Evolutionary conservation across 495 filamentous ascomycete species (phyloP).

Genomic region (Lasiosphaeria miniovina): DNA sequence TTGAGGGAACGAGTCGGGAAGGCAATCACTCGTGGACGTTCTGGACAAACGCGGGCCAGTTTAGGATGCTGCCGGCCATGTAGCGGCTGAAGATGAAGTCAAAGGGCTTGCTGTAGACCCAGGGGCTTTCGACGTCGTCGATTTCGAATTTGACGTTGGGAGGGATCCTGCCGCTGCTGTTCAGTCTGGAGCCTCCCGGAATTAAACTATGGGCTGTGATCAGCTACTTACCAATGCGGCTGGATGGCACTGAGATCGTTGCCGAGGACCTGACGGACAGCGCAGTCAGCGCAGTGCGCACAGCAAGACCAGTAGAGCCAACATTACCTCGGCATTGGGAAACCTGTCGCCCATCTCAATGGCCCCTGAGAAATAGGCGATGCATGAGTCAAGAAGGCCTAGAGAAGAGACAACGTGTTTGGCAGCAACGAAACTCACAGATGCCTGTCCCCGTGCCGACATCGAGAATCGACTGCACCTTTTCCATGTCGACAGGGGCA

Average conservation of each 20-base stretch:
- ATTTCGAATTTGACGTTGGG: constrained; percentile 53
- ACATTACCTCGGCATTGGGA: not conserved
- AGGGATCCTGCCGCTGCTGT: not conserved
- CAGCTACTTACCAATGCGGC: constrained; percentile 32
- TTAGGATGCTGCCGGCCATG: constrained; percentile 53
- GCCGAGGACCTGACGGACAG: constrained; percentile 32
- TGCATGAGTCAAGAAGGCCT: not conserved
- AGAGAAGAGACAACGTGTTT: constrained; percentile 5
- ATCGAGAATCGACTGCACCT: constrained; percentile 13
- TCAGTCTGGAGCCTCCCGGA: not conserved
- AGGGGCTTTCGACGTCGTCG: constrained; percentile 58
- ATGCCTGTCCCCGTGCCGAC: constrained; percentile 17
- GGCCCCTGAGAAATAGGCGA: not conserved
- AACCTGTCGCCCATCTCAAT: not conserved
- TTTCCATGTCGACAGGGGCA: constrained; percentile 4
- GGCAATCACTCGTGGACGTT: constrained; percentile 38
- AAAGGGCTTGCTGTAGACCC: constrained; percentile 48
- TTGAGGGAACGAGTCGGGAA: not conserved
- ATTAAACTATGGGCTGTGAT: not conserved
- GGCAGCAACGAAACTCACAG: not conserved
- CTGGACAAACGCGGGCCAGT: constrained; percentile 54
- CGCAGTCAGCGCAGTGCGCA: no score
- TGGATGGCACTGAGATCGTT: constrained; percentile 51
- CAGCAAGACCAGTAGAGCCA: not conserved
- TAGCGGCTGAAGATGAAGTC: constrained; percentile 63